These are phyloP conservation scores for Rhazya stricta DNA, from an alignment of 257 asterid genomes.

Conservation along the genomic window DNA sequence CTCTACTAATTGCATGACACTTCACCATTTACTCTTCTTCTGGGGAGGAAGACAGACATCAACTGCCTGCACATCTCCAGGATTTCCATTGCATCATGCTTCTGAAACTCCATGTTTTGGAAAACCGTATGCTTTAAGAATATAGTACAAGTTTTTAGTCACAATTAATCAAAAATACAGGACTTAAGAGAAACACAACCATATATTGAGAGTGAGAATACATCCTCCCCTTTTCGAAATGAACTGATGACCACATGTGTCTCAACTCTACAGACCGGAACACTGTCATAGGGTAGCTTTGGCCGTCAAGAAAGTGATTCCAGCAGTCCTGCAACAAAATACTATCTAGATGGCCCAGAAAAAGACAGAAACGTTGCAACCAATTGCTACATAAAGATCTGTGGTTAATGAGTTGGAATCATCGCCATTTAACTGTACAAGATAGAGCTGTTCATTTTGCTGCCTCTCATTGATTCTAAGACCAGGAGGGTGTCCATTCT, in stretches of 20 bases:
- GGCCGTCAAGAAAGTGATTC: neutral
- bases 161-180: neutral
- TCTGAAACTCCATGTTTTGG: neutral
- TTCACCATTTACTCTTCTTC: neutral
- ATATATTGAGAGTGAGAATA: neutral
- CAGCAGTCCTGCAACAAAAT: neutral
- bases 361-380: neutral
- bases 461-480: neutral
- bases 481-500: neutral
- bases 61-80: neutral
- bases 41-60: neutral
- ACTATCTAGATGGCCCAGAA: neutral
- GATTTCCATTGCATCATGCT: neutral
- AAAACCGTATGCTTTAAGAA: too few relatives aligned
- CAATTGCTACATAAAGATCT: neutral
- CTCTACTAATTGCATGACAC: neutral
- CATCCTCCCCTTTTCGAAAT: neutral
- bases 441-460: slow-evolving; percentile 5
- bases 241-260: neutral
- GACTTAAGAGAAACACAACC: neutral
- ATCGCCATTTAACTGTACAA: neutral
- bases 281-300: neutral
- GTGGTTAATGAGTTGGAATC: slow-evolving; percentile 2
- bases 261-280: neutral
- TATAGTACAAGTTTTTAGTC: neutral